Conservation (phyloP, 2,329 filamentous ascomycete species). For the Sarocladiaceae sp. region DNA sequence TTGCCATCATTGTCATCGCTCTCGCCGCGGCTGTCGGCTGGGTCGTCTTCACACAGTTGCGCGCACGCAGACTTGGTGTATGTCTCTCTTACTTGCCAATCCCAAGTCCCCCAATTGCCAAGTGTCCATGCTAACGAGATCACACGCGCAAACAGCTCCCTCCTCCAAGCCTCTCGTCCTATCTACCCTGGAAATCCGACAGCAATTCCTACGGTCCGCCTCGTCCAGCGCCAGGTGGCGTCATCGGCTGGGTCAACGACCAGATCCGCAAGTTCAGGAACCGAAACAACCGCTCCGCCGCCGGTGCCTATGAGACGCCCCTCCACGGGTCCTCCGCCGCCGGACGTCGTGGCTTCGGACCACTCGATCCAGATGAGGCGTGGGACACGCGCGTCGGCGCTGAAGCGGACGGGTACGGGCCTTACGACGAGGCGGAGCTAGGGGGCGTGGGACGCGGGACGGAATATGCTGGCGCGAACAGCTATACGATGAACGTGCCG, state of each 20-base stretch:
- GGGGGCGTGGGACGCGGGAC: conserved; percentile 36
- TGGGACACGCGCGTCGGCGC: conserved; percentile 77
- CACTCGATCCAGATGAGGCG: conserved; percentile 75
- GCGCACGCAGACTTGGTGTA: conserved; percentile 66
- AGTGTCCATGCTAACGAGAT: neutral
- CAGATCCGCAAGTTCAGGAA: conserved; percentile 58
- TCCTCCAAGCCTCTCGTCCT: conserved; percentile 58
- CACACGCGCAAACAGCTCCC: conserved; percentile 46
- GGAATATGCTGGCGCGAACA: conserved; percentile 24
- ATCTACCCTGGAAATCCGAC: conserved; percentile 62
- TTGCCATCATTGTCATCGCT: conserved; percentile 61
- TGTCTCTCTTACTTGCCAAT: conserved; percentile 23
- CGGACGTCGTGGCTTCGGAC: conserved; percentile 53
- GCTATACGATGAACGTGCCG: conserved; percentile 45
- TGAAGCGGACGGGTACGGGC: conserved; percentile 60
- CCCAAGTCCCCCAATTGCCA: neutral
- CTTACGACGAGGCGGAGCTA: conserved; percentile 70
- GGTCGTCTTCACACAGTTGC: conserved; percentile 65
- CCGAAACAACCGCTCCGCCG: conserved; percentile 57
- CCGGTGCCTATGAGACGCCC: conserved; percentile 66
- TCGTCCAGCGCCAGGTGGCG: conserved; percentile 51
- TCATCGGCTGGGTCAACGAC: conserved; percentile 68
- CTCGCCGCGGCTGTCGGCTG: conserved; percentile 54
- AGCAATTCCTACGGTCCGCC: conserved; percentile 42
- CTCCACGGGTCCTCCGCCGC: conserved; percentile 31